Percentiles rank a stretch among this genome's conserved stretches.
phyloP scores from a whole-genome alignment of 2,329 filamentous ascomycete genomes.

The Aschersonia sp. region DNA sequence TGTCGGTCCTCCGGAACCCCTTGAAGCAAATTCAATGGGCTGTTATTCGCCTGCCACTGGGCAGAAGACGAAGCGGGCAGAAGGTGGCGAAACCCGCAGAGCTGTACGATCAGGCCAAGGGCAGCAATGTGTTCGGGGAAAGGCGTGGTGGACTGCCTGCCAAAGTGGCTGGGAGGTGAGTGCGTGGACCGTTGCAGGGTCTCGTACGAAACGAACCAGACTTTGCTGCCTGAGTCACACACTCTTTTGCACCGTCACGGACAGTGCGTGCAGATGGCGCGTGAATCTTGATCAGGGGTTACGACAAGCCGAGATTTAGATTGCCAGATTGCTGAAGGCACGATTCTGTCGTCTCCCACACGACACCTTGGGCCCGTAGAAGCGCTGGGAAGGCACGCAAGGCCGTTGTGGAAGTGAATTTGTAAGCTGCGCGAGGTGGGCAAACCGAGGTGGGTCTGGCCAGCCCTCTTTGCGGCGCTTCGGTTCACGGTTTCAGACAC shows the following conservation, averaged over 20 bases:
- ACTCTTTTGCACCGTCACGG: slow-evolving; percentile 5
- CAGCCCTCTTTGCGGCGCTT: neutral
- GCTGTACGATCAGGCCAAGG: neutral
- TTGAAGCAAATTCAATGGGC: neutral
- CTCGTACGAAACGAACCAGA: slow-evolving; percentile 2
- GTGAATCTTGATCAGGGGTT: neutral
- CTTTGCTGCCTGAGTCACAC: slow-evolving; percentile 22
- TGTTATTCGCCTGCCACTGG: neutral
- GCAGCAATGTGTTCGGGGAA: neutral
- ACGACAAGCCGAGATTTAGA: too few relatives aligned
- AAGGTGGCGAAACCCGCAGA: neutral
- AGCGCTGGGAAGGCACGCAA: neutral
- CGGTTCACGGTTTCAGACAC: neutral
- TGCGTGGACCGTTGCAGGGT: neutral
- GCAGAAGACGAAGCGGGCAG: neutral
- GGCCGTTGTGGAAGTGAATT: slow-evolving; percentile 2
- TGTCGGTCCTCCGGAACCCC: neutral
- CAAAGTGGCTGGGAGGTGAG: slow-evolving; percentile 3
- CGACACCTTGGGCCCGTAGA: neutral
- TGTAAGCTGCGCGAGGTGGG: slow-evolving; percentile 3
- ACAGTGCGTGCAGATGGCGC: neutral
- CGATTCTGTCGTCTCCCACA: too few relatives aligned
- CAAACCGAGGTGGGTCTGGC: neutral
- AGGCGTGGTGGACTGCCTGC: slow-evolving; percentile 1
- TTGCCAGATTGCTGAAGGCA: too few relatives aligned